Base-by-base conservation (phyloP, 495 filamentous ascomycete species). In the Hyaloscypha finlandica region DNA sequence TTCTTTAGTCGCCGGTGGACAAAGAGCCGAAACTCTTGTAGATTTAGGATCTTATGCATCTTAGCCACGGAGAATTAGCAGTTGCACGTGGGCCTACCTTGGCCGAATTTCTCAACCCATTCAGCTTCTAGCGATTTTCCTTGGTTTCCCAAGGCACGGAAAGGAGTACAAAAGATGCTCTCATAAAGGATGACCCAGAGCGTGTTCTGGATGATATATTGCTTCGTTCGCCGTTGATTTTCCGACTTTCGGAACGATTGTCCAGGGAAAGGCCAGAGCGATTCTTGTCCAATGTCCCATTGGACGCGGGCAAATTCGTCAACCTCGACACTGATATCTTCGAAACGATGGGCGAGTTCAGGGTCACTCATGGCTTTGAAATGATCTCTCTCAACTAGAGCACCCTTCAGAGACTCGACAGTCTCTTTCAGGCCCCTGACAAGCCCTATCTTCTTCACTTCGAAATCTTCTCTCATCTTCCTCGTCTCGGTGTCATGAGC, bases 101-200 rank as follows among this genome's bases (percentile, higher is more conserved):
- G 6, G 11, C 37, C 64, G 48, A 53, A 61, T 20, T 61, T 61
- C 20, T 63, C 29, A 19, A 31, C 14, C 66, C 66, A 68, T 31
- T 59, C 20, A 8, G 8, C 3, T 22, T 68, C 59, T 14, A 68
- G 31, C 42, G 51, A 8, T 32, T 42, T 22, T 2, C 66, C 66
- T 58, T 68, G 16, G 16, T 45, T 29, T 35, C 66, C 66, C 2
- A 68, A 37, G 4, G 63, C 31, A 14, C 59, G 59, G 45, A 68
- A 68, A 3, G 66, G 66, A 1, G 66, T 63, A 29, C 33, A 63
- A 25, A 68, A 68, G 19, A 68, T 63, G 4, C 31, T 59, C 14
- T 68, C 54, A 32, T 63, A 63, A n/a, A 68, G 66, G 32, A 68
- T 63, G 6, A 59, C 32, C 66, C 66, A 68, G 3, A 68, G 9